A percentile compares a stretch with the other conserved stretches of the same genome.
phyloP scores from a whole-genome alignment of 139 green algal genomes.

The Chlorella sp. region DNA sequence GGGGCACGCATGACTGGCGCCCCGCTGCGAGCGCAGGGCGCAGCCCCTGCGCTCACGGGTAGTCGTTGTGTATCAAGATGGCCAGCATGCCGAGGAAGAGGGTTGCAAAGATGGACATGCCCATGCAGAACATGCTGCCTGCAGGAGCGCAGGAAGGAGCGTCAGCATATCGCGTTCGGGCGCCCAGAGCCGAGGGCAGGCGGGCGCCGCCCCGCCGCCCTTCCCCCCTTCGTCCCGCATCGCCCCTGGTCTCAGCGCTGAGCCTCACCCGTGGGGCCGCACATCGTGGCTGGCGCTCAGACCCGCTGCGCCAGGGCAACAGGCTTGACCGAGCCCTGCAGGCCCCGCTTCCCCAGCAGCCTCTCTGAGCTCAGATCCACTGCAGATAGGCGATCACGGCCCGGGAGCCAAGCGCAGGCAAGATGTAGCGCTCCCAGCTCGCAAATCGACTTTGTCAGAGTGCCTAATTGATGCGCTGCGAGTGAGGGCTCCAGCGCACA shows the following conservation, averaged over 20 bases:
- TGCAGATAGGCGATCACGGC: neutral
- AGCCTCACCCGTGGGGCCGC: slow-evolving; percentile 20
- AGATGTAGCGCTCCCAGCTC: too few relatives aligned
- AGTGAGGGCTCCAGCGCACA: too few relatives aligned
- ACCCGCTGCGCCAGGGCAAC: neutral
- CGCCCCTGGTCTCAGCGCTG: too few relatives aligned
- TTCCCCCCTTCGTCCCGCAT: slow-evolving; percentile 6
- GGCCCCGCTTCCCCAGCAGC: too few relatives aligned
- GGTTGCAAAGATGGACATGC: slow-evolving; percentile 41
- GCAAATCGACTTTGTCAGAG: neutral
- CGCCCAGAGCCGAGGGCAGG: neutral
- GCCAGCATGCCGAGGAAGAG: slow-evolving; percentile 41
- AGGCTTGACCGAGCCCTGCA: too few relatives aligned
- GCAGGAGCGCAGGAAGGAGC: neutral
- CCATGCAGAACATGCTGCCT: slow-evolving; percentile 31
- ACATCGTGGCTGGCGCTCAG: neutral
- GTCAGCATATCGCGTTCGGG: neutral
- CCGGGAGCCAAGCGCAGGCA: neutral
- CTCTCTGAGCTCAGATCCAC: neutral
- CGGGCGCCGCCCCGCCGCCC: neutral
- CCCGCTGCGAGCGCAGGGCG: neutral
- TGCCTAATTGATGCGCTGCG: too few relatives aligned
- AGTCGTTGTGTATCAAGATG: slow-evolving; percentile 34
- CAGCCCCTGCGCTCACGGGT: slow-evolving; percentile 34
- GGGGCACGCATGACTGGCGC: neutral